phyloP scores from a whole-genome alignment of 345 rosid species.

The Clausena lansium region DNA sequence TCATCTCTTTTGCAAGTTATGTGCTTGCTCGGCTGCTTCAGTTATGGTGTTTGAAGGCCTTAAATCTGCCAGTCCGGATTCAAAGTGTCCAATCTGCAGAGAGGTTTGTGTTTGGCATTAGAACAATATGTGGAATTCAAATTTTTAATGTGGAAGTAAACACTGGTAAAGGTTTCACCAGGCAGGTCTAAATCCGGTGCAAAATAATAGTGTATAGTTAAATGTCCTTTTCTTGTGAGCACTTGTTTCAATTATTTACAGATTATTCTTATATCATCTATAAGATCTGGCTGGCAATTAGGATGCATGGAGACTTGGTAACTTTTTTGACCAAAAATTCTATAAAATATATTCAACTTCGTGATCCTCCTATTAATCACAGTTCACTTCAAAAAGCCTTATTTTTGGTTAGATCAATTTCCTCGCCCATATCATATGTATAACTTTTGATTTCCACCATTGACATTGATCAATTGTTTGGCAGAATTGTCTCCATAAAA shows the following conservation, averaged over 20 bases:
- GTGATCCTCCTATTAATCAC: background rate
- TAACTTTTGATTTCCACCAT: background rate
- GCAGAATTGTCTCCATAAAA: background rate
- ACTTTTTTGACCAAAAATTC: background rate
- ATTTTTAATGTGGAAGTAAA: background rate
- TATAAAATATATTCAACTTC: background rate
- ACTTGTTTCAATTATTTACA: background rate
- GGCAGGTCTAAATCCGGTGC: background rate
- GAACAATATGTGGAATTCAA: background rate
- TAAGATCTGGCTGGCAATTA: background rate
- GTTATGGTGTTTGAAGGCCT: slow-evolving; percentile 72
- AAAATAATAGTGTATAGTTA: background rate
- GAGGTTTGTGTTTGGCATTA: slow-evolving; percentile 49
- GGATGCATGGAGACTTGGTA: background rate
- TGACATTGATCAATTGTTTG: background rate
- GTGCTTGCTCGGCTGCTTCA: slow-evolving; percentile 90
- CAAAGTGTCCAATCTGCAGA: slow-evolving; percentile 90
- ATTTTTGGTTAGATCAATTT: background rate
- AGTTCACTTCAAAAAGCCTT: background rate
- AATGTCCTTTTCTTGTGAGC: background rate
- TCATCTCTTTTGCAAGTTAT: slow-evolving; percentile 86
- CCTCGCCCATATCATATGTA: background rate
- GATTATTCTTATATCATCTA: background rate
- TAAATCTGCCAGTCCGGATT: slow-evolving; percentile 52
- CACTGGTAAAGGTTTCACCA: background rate